These are phyloP conservation scores for Epicoccum sorghinum DNA, from an alignment of 2,329 filamentous ascomycete genomes.

Conservation along the genomic window DNA sequence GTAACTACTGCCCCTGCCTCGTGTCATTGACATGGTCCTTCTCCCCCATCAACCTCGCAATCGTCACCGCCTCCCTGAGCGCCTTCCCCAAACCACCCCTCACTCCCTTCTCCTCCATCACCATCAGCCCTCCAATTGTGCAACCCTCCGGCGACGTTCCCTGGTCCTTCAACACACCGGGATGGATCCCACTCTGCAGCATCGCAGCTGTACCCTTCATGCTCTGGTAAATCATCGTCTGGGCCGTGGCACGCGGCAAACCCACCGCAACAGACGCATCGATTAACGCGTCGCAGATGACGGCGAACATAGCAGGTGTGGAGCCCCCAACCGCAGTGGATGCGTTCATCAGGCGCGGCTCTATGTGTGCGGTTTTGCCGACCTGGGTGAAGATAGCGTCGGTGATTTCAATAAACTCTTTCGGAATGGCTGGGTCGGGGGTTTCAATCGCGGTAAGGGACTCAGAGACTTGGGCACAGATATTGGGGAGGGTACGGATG, in stretches of 20 bases:
- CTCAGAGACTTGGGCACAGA: conserved; percentile 53
- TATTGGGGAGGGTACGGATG: conserved; percentile 54
- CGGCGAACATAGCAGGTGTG: conserved; percentile 41
- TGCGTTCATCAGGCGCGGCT: conserved; percentile 33
- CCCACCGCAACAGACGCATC: conserved; percentile 41
- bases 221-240: conserved; percentile 40
- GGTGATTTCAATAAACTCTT: conserved; percentile 21
- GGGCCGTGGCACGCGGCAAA: conserved; percentile 30
- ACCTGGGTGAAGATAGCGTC: conserved; percentile 32
- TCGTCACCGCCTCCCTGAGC: conserved; percentile 56
- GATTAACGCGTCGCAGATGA: conserved; percentile 40
- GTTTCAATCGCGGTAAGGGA: conserved; percentile 48
- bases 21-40: conserved; percentile 53
- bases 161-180: conserved; percentile 35
- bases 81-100: conserved; percentile 41
- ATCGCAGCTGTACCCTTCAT: conserved; percentile 40
- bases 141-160: conserved; percentile 42
- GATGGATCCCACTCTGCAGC: conserved; percentile 39
- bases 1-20: conserved; percentile 21
- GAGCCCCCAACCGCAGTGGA: conserved; percentile 39
- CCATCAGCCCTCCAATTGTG: conserved; percentile 44
- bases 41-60: conserved; percentile 52
- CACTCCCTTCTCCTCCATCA: conserved; percentile 39
- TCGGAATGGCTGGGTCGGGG: conserved; percentile 24
- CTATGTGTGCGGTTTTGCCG: conserved; percentile 30